Evolutionary conservation across 2,329 filamentous ascomycete genomes (phyloP).

Genomic region (Arthrobotrys entomopaga): DNA sequence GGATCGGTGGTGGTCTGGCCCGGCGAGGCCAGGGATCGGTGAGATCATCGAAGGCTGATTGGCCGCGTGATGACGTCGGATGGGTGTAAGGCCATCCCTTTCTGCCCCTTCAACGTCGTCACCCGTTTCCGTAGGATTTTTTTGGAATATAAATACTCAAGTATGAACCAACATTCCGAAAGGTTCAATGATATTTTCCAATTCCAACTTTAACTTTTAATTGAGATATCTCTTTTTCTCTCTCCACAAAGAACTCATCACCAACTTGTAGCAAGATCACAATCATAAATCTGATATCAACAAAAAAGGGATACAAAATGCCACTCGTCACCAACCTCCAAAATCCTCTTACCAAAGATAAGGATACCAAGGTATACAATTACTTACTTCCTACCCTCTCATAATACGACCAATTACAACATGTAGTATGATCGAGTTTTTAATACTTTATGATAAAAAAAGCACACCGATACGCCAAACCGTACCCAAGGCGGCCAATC

Average conservation of each 20-base stretch:
- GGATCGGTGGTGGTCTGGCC: no score
- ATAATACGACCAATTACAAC: no score
- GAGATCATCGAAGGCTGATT: slow-evolving; percentile 35
- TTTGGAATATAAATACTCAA: slow-evolving; percentile 28
- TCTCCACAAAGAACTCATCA: background rate
- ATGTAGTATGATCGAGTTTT: no score
- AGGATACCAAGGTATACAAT: slow-evolving; percentile 12
- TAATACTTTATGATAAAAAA: no score
- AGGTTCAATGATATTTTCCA: no score
- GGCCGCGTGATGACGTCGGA: slow-evolving; percentile 38
- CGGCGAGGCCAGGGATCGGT: no score
- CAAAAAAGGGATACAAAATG: slow-evolving; percentile 16
- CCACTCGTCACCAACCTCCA: slow-evolving; percentile 50
- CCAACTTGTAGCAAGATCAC: background rate
- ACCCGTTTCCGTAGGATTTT: background rate
- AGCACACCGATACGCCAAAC: background rate
- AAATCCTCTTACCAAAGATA: slow-evolving; percentile 46
- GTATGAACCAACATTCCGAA: background rate
- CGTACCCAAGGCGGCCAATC: slow-evolving; percentile 21
- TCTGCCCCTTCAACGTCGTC: background rate
- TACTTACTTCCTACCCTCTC: no score
- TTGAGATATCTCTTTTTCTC: background rate
- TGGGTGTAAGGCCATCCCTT: slow-evolving; percentile 1
- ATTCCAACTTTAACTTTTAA: no score
- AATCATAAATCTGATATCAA: background rate